Conservation (phyloP, 768 basidiomycete genomes). For the Rossbeevera mucosa region DNA sequence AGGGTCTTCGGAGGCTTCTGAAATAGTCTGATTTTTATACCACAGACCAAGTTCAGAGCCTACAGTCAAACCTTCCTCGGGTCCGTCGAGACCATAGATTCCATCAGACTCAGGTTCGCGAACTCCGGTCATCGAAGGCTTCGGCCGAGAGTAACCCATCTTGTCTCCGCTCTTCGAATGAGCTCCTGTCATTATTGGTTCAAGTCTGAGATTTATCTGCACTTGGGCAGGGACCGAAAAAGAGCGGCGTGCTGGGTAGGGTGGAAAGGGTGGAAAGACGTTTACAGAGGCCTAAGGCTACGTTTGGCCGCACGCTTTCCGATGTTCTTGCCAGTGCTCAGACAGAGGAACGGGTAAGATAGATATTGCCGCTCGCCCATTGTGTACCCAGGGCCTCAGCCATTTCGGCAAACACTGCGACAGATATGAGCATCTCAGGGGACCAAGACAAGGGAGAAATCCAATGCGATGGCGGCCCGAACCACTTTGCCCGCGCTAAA, state of each 20-base stretch:
- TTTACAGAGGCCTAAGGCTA: slow-evolving; percentile 96
- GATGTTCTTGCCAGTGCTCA: slow-evolving; percentile 81
- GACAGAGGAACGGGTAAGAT: slow-evolving; percentile 77
- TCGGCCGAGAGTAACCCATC: slow-evolving; percentile 59
- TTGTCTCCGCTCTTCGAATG: neutral
- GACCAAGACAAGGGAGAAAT: slow-evolving; percentile 15
- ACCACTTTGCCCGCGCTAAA: too few species aligned
- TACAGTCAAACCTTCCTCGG: slow-evolving; percentile 66
- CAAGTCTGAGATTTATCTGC: too few species aligned
- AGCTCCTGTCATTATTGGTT: slow-evolving; percentile 48
- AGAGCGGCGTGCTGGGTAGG: too few species aligned
- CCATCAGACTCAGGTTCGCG: slow-evolving; percentile 63
- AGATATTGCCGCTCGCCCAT: neutral
- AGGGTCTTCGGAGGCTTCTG: neutral
- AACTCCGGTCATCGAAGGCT: slow-evolving; percentile 69
- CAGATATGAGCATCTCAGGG: slow-evolving; percentile 81
- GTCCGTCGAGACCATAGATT: slow-evolving; percentile 67
- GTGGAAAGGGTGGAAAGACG: slow-evolving; percentile 75
- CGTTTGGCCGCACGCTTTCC: slow-evolving; percentile 77
- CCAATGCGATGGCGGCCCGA: too few species aligned
- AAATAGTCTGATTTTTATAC: neutral
- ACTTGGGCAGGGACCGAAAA: too few species aligned
- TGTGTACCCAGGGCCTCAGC: slow-evolving; percentile 68
- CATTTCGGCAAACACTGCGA: slow-evolving; percentile 78
- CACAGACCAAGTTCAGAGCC: slow-evolving; percentile 65